Base-by-base conservation (phyloP, 129 eudicot species). In the Flaveria robusta region DNA sequence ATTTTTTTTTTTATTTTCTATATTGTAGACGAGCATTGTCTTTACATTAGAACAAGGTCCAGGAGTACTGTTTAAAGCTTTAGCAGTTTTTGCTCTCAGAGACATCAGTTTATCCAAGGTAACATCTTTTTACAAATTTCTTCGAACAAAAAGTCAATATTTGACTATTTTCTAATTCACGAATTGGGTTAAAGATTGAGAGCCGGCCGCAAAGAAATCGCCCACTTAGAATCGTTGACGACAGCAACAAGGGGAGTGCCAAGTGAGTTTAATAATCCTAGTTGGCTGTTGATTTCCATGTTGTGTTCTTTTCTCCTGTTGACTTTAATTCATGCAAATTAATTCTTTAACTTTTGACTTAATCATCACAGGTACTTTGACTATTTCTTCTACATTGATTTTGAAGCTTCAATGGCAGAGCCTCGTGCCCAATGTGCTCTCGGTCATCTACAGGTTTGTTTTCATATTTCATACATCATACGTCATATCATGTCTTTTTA, bases 361-460 rank as follows among this genome's bases (percentile, higher is more conserved):
- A 24, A 59, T 12, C 8, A 2, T 8, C 24, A 41, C 85, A 91
- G 97, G 84, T 91, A 91, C 79, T 91, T 91, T 75, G 96, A 89
- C 55, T 91, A 91, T 80, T 88, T 91, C 52, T 91, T 91, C 52
- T 89, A 87, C 82, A 82, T 91, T 5, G 97, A 91, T 77, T 87
- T 91, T 78, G 97, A 91, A 82, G 96, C 97, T 56, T 91, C 97
- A 1, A 87, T 89, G 96, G 96, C 92, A 2, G 97, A 91, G 70
- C 90, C 96, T 55, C 97, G 96, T 51, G 92, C 96, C 14, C 97
- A 91, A 69, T 81, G 70, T 74, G 97, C 97, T 71, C 82, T 91
- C 3, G 88, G 91, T 43, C 92, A 89, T 78, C 88, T 91, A 29
- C 96, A 91, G 92, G 97, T 89, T 70, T 3, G 23, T 23, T 14